Evolutionary conservation across 108 stramenopile species (phyloP), one percentile per base, ranked within the genome.

Genomic region (Aurantiochytrium sp.): DNA sequence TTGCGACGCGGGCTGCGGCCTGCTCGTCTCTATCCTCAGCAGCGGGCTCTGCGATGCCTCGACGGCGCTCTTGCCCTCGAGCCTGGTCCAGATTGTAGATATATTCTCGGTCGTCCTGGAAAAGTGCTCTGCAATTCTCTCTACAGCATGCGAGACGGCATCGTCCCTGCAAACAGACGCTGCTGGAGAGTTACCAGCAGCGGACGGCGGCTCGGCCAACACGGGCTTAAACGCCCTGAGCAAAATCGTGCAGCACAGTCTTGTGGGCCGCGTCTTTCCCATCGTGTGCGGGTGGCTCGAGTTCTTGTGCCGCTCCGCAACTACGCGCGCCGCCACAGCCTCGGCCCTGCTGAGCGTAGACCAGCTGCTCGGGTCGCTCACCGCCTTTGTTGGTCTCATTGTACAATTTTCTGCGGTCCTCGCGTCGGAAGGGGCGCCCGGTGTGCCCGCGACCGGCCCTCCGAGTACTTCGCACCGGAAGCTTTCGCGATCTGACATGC

Each of bases 191-290:
- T 10, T 34, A 65, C 34, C 15, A 6, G 32, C 27, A 19, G 59
- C 27, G n/a, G n/a, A n/a, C n/a, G n/a, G n/a, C n/a, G n/a, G n/a
- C n/a, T n/a, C n/a, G n/a, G n/a, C n/a, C n/a, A n/a, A n/a, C n/a
- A n/a, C n/a, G n/a, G n/a, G n/a, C n/a, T n/a, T n/a, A n/a, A n/a
- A n/a, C n/a, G n/a, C n/a, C n/a, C 30, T 81, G 17, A 24, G 17
- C 42, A 48, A 81, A 48, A 12, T 41, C 2, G 73, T 81, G 42
- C 73, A 48, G 45, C 39, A 81, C 39, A 81, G 73, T 3, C 73
- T 81, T 17, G 73, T 81, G 10, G 73, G 73, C 36, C 73, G 73
- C 6, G 73, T 81, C 12, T 81, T 81, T 30, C 73, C 73, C n/a
- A 42, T 48, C 17, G 45, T 81, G 50, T 3, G 42, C 12, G 45